phyloP scores from a whole-genome alignment of 192 early-diverging fungal species.

The Oehlia diaphana region DNA sequence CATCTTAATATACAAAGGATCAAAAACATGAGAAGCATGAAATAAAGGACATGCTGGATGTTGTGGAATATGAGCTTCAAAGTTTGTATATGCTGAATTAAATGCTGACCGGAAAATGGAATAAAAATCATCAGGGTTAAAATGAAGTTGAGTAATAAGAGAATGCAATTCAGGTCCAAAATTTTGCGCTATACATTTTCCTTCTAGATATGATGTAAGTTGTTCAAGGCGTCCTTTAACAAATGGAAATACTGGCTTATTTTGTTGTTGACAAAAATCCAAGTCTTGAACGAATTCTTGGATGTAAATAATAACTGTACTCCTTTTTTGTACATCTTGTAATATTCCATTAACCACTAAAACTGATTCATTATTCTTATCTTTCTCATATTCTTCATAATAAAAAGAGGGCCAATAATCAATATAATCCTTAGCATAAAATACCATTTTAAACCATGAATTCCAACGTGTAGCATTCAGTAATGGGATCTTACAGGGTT shows the following conservation, averaged over 20 bases:
- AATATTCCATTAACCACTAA: too few species aligned
- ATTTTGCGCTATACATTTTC: neutral
- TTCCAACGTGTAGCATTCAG: too few species aligned
- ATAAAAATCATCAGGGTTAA: constrained; percentile 5
- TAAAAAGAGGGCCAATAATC: too few species aligned
- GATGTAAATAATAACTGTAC: too few species aligned
- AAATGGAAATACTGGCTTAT: constrained; percentile 3
- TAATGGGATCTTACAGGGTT: too few species aligned
- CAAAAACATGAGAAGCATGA: neutral
- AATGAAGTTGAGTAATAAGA: neutral
- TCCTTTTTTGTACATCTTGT: too few species aligned
- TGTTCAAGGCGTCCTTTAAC: neutral
- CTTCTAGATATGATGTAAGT: neutral
- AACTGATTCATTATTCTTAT: too few species aligned
- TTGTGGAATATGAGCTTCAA: neutral
- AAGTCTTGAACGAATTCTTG: constrained; percentile 4
- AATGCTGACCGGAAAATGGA: constrained; percentile 3
- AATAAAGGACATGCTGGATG: constrained; percentile 6
- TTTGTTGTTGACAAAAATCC: neutral
- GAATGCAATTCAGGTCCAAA: neutral
- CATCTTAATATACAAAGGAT: neutral
- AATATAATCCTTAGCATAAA: too few species aligned
- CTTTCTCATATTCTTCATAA: too few species aligned
- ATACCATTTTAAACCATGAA: too few species aligned
- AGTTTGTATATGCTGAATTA: neutral